Evolutionary conservation across 2,329 filamentous ascomycete species (phyloP), one percentile per base, ranked within the genome.

Genomic region (Leptographium galeiforme): DNA sequence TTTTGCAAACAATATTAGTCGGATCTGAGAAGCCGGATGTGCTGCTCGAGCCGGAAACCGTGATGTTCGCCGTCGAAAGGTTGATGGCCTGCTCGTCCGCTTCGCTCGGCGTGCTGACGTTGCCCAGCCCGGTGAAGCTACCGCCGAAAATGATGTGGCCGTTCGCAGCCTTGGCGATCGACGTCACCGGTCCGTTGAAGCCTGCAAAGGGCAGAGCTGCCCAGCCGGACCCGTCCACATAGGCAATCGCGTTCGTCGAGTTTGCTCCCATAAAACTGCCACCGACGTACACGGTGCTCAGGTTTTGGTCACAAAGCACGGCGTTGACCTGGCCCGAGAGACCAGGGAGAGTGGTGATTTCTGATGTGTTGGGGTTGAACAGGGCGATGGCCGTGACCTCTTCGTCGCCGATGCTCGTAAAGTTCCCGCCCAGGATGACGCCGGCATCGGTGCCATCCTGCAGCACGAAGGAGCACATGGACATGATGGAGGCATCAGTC

Each of bases 61-160:
- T 81, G 59, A 97, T 82, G 49, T 78, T 82, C 30, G 88, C 89
- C n/a, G 82, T 82, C 32, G 79, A 79, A 16, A 98, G 75, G 61
- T 96, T 96, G 68, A 98, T 81, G 43, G 86, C 74, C 67, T 97
- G 91, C 45, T 78, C 77, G 64, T 89, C 82, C 30, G 81, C 81
- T 55, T 79, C 72, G 30, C 74, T 81, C 2, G 83, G 79, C 2
- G 79, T 76, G 57, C 80, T 87, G 2, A 83, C 78, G 65, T 96
- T 96, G 56, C 89, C 89, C 10, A 97, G 70, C 8, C 89, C 89
- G 55, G 87, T 89, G 64, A 98, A 98, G 53, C 79, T 80, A 50
- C 93, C 93, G 48, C 89, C 94, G 64, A 96, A 98, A 53, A 97
- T 79, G 58, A 98, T 87, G 64, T 94, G 86, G 10, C 87, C 87